Base-by-base conservation (phyloP, 257 asterid genomes). In the Ajuga chamaepitys region DNA sequence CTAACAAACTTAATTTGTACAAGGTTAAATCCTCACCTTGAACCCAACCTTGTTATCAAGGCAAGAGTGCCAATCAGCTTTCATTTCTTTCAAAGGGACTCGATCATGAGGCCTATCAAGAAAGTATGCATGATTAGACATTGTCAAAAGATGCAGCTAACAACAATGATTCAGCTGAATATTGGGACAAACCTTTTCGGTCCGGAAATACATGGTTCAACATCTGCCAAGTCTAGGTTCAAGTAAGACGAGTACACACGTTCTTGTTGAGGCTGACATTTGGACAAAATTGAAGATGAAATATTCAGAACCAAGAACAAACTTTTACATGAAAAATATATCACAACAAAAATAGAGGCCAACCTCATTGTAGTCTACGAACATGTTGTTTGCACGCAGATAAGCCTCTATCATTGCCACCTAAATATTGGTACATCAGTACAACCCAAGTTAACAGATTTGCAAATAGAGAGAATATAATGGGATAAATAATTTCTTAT, bases 321-420 rank as follows among this genome's bases (percentile, higher is more conserved):
- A 4, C 8, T 25, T 12, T 14, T 58, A 50, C 30, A 66, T 25
- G 28, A 51, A 62, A 7, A 55, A 22, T 26, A 42, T 26, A 60
- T 11, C 28, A 54, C 12, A 21, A 54, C 18, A 9, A 57, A 20
- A 30, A 52, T 47, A 45, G 56, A 73, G 46, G 17, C 74, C 44
- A 53, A 89, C 98, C 92, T 89, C 87, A 38, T 59, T 87, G 78
- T 92, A 89, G 83, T 92, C 98, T 41, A 92, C 90, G 45, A 92
- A 92, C 96, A 89, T 87, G 0, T 84, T 82, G 78, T 92, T 92
- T 66, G 98, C 95, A 51, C 97, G 96, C 69, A 92, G 82, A 84
- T 92, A 92, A 22, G 95, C 96, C 83, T 92, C 98, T 37, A 92
- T 83, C 98, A 92, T 89, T 61, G 79, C 76, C 73, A 92, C 94